phyloP scores from a whole-genome alignment of 2,329 filamentous ascomycete species.

The Colletotrichum sp. region DNA sequence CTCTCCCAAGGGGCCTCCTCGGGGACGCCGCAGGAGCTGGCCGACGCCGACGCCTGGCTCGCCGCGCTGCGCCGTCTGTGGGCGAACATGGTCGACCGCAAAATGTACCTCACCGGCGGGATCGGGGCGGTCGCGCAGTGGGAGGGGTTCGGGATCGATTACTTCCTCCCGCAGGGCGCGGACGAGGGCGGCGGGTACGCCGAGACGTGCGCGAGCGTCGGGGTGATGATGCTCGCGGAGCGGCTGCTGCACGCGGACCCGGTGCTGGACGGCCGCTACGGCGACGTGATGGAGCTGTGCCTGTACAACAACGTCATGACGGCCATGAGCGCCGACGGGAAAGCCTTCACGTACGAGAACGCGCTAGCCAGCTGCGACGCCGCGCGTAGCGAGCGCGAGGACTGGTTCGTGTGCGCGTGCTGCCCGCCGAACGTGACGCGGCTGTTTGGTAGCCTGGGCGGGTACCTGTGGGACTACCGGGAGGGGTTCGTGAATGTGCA shows the following conservation, averaged over 20 bases:
- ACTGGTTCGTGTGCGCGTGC: constrained; percentile 66
- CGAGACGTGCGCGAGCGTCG: constrained; percentile 66
- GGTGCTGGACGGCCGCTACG: constrained; percentile 52
- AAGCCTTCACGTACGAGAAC: constrained; percentile 66
- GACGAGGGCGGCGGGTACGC: constrained; percentile 68
- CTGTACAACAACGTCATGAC: constrained; percentile 67
- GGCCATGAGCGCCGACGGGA: constrained; percentile 60
- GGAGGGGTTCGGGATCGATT: constrained; percentile 65
- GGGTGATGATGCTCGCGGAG: constrained; percentile 65
- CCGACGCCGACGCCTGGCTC: constrained; percentile 33
- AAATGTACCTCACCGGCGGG: constrained; percentile 68
- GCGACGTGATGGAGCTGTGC: constrained; percentile 65
- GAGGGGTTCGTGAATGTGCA: constrained; percentile 55
- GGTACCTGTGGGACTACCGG: constrained; percentile 58
- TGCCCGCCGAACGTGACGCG: constrained; percentile 66
- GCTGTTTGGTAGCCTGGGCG: constrained; percentile 60
- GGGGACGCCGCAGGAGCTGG: constrained; percentile 23
- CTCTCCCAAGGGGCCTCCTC: constrained; percentile 31
- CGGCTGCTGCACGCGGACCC: constrained; percentile 56
- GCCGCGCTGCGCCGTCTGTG: constrained; percentile 54
- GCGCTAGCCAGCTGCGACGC: constrained; percentile 60
- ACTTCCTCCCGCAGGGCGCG: constrained; percentile 62
- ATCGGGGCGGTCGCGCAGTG: constrained; percentile 63
- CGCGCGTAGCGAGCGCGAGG: constrained; percentile 52
- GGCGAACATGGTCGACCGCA: constrained; percentile 64